These are phyloP conservation scores for Parachlorella kessleri DNA, from an alignment of 139 green algal genomes.

Conservation along the genomic window DNA sequence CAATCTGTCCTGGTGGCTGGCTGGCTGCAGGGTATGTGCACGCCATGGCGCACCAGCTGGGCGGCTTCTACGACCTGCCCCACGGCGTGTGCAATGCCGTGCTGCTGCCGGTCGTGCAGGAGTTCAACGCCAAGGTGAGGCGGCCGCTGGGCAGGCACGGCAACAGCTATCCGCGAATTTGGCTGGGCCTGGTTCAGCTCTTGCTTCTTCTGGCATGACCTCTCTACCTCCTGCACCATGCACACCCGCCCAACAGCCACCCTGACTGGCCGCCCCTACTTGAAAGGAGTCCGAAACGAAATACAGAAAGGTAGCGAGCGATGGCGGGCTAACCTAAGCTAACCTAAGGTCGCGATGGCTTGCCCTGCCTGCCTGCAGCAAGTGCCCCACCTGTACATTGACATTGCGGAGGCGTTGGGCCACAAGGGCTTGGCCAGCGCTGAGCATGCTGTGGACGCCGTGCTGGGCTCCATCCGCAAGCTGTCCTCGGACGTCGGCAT, in stretches of 20 bases:
- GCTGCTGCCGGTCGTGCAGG: slow-evolving; percentile 25
- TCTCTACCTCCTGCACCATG: neutral
- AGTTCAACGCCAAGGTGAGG: slow-evolving; percentile 15
- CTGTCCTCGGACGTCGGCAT: slow-evolving; percentile 27
- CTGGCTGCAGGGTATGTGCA: slow-evolving; percentile 14
- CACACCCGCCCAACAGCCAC: no score
- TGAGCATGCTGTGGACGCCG: neutral
- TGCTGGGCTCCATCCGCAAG: slow-evolving; percentile 5
- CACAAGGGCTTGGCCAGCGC: neutral
- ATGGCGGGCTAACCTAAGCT: no score
- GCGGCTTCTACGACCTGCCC: slow-evolving; percentile 33
- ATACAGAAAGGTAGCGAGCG: no score
- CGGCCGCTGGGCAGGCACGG: no score
- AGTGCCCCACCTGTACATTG: slow-evolving; percentile 3
- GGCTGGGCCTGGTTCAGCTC: neutral
- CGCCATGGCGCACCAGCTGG: slow-evolving; percentile 35
- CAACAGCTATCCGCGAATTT: no score
- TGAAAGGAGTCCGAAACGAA: no score
- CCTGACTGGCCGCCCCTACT: no score
- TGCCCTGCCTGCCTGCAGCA: neutral
- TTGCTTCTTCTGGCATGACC: neutral
- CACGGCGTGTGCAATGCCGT: slow-evolving; percentile 38
- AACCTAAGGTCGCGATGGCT: no score
- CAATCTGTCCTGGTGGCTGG: no score
- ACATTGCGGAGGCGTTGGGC: slow-evolving; percentile 28